Percentiles rank a stretch among this genome's conserved stretches.
phyloP scores from a whole-genome alignment of 306 rosid genomes.

The Vigna hirtella region DNA sequence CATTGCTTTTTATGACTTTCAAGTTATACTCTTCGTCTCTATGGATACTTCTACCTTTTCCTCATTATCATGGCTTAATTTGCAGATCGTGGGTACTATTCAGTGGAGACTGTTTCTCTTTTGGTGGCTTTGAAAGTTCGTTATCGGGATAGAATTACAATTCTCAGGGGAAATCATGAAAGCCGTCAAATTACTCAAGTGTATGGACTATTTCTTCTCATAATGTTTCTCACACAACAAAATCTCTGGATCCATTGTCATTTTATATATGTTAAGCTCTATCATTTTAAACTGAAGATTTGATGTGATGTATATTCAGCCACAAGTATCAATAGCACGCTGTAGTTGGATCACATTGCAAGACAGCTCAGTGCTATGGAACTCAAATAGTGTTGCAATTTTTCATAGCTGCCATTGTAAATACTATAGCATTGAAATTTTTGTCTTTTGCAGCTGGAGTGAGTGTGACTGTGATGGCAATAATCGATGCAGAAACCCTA shows the following conservation, averaged over 20 bases:
- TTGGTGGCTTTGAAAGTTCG: constrained; percentile 97
- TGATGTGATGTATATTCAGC: background rate
- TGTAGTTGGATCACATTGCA: background rate
- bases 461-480: background rate
- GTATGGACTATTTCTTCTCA: constrained; percentile 58
- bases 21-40: constrained; percentile 1
- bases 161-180: constrained; percentile 97
- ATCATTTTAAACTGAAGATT: constrained; percentile 25
- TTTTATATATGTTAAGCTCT: background rate
- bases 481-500: background rate
- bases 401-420: too few species aligned
- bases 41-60: constrained; percentile 31
- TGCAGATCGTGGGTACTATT: constrained; percentile 75
- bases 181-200: constrained; percentile 99
- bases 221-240: constrained; percentile 28
- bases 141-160: constrained; percentile 92
- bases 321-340: background rate
- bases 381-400: background rate
- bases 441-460: background rate
- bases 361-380: background rate
- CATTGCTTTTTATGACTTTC: background rate
- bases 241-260: background rate
- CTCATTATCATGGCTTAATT: constrained; percentile 45
- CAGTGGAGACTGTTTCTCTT: constrained; percentile 97
- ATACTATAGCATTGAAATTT: background rate